Conservation (phyloP, 176 grass and related monocot species). For the Saccharum officinarum region DNA sequence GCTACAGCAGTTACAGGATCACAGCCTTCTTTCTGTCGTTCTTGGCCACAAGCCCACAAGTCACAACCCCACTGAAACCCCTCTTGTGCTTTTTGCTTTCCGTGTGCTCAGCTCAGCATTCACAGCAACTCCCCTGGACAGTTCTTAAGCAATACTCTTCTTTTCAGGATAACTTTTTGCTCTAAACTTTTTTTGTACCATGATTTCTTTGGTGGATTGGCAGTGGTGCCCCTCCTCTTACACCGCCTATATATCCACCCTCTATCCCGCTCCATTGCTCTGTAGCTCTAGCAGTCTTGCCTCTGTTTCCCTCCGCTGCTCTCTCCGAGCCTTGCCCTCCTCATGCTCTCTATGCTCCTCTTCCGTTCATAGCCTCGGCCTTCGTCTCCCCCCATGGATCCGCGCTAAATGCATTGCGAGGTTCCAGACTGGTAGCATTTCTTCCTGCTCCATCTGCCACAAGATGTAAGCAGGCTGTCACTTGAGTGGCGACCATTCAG, state of each 20-base stretch:
- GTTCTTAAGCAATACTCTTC: background rate
- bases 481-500: constrained; percentile 20
- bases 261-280: constrained; percentile 30
- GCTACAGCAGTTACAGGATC: background rate
- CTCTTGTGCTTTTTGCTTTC: constrained; percentile 8
- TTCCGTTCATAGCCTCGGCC: constrained; percentile 28
- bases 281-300: background rate
- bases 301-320: background rate
- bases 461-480: constrained; percentile 51
- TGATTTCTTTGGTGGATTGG: constrained; percentile 27
- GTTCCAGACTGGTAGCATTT: constrained; percentile 13
- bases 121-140: constrained; percentile 4
- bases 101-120: background rate
- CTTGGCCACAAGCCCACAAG: background rate
- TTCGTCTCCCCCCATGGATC: constrained; percentile 36
- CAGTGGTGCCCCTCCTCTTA: constrained; percentile 15
- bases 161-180: background rate
- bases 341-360: constrained; percentile 18
- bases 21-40: no score
- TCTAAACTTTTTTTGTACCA: constrained; percentile 1
- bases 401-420: constrained; percentile 47
- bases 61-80: background rate
- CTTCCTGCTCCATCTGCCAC: constrained; percentile 26
- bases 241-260: constrained; percentile 43
- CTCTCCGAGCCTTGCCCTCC: background rate